Conservation (phyloP, 208 protist genomes). For the Endotrypanum monterogeii region DNA sequence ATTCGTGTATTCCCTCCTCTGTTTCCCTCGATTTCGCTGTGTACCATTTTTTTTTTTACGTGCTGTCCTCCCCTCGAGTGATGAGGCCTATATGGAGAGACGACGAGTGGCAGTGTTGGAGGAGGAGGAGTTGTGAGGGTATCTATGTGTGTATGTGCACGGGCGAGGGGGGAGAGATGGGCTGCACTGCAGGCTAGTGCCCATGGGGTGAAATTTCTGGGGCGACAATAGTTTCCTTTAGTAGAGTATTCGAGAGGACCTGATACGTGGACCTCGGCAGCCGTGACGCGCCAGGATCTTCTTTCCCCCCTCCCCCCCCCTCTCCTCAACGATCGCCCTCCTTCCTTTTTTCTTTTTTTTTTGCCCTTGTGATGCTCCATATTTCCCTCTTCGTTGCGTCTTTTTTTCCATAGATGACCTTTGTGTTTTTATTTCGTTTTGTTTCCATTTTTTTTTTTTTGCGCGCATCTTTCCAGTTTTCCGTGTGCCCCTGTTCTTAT, state of each 20-base stretch:
- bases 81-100: background rate
- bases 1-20: background rate
- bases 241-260: background rate
- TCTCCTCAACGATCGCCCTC: background rate
- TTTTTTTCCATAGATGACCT: constrained; percentile 1
- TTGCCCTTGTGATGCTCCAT: too few species aligned
- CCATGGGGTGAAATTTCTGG: background rate
- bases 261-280: background rate
- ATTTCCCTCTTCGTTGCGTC: constrained; percentile 4
- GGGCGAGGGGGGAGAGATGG: background rate
- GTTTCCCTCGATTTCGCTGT: background rate
- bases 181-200: background rate
- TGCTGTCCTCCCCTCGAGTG: background rate
- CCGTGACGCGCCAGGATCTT: background rate
- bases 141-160: too few species aligned
- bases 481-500: constrained; percentile 13
- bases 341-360: background rate
- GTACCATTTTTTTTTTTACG: constrained; percentile 3
- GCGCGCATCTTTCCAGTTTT: constrained; percentile 7
- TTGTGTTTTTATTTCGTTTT: too few species aligned
- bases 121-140: too few species aligned
- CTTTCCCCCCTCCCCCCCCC: too few species aligned
- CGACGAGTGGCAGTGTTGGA: background rate
- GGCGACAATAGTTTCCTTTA: background rate
- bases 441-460: background rate